Evolutionary conservation across 2,329 filamentous ascomycete species (phyloP), one percentile per base, ranked within the genome.

Genomic region (Rutstroemia sydowiana): DNA sequence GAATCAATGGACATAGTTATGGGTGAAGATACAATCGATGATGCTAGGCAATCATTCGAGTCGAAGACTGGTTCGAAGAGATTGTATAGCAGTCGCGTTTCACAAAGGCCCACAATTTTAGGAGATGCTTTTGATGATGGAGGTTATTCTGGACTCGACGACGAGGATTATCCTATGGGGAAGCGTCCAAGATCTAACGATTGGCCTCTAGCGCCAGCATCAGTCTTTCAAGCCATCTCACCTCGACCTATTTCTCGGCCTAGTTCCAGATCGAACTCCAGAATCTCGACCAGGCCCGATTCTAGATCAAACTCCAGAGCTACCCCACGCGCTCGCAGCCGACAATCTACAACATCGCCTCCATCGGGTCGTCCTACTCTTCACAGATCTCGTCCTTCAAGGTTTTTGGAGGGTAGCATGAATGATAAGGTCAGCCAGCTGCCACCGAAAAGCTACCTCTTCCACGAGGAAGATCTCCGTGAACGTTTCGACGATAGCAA

Each of bases 361-460:
- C 53, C 32, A 41, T 26, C 32, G 34, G 3, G 31, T 18, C 54
- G 55, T 7, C 59, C 57, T 45, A 65, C 62, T 54, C 30, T 65
- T 55, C 65, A 69, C 54, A 65, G 70, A 55, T 69, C 59, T 73
- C 80, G 71, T 66, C 81, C 70, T 74, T 95, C 77, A 63, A 84
- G 71, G 50, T 85, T 85, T 59, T 68, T 78, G 34, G 90, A 95
- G 70, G 90, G 86, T 37, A 92, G 85, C 63, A 92, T 95, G 87
- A 88, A 84, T 63, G 88, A 95, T 68, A 82, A 87, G 58, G 74
- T 79, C 30, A 91, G 86, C 63, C 77, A 81, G 53, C 78, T 75
- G 54, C 88, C 88, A 26, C 65, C 65, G 10, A 45, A 48, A 31
- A 51, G 59, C 39, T 68, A 63, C 34, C 50, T 65, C 8, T 64